phyloP scores from a whole-genome alignment of 225 moss, liverwort and hornwort species.

The Neckera pumila region DNA sequence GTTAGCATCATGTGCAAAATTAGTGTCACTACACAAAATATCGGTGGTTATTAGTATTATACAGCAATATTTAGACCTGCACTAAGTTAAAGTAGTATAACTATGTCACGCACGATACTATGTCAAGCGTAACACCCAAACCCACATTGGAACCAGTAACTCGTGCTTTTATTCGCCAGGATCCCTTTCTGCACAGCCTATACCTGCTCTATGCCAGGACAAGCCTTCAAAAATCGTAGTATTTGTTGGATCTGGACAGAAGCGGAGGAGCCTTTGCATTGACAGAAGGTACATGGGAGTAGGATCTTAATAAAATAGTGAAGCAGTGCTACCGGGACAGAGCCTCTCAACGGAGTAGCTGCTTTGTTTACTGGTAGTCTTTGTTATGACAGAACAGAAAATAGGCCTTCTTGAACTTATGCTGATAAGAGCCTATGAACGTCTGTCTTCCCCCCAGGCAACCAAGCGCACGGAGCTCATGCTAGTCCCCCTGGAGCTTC shows the following conservation, averaged over 20 bases:
- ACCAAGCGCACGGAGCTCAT: conserved; percentile 77
- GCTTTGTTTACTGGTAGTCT: neutral
- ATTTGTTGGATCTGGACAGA: neutral
- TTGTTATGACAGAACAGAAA: neutral
- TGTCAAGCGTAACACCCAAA: neutral
- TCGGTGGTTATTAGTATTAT: too few species aligned
- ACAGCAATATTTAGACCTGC: neutral
- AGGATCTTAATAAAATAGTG: neutral
- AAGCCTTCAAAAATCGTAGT: too few species aligned
- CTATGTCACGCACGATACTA: neutral
- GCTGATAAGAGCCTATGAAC: neutral
- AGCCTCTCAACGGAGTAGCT: neutral
- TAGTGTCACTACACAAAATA: neutral
- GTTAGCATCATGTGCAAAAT: neutral
- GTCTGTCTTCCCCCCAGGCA: conserved; percentile 9
- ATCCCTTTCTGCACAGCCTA: neutral
- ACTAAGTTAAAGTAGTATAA: too few species aligned
- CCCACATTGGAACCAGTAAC: neutral
- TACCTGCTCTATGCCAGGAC: neutral
- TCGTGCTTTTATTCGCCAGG: neutral
- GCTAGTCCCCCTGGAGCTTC: conserved; percentile 76
- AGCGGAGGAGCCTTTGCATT: neutral
- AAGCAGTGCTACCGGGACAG: too few species aligned
- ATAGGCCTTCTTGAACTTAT: neutral
- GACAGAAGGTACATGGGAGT: too few species aligned